phyloP scores from a whole-genome alignment of 164 flowering plant species.

The Nymphaea thermarum region DNA sequence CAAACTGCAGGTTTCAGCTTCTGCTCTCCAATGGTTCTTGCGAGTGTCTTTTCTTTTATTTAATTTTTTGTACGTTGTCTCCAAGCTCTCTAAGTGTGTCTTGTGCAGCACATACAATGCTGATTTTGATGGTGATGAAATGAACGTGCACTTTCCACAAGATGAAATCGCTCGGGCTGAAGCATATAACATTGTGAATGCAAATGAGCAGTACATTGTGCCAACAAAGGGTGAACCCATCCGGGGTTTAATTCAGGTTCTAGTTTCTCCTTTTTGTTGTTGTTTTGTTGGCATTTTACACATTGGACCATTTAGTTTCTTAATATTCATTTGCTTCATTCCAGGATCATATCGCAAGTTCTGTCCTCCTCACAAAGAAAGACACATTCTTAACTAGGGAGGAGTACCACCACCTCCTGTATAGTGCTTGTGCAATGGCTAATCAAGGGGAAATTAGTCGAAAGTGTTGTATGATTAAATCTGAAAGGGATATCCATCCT shows the following conservation, averaged over 20 bases:
- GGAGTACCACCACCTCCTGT: constrained; percentile 69
- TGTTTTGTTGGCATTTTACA: neutral
- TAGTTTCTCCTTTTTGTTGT: no score
- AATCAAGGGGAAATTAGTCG: constrained; percentile 22
- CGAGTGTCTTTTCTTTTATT: neutral
- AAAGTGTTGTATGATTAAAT: constrained; percentile 32
- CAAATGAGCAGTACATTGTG: constrained; percentile 84
- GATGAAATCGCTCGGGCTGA: constrained; percentile 99
- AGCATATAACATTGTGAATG: constrained; percentile 85
- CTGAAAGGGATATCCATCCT: constrained; percentile 41
- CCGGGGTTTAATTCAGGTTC: constrained; percentile 92
- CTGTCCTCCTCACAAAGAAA: constrained; percentile 80
- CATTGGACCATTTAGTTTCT: neutral
- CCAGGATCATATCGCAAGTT: constrained; percentile 85
- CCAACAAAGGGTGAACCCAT: constrained; percentile 90
- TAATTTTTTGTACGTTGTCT: neutral
- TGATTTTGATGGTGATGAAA: constrained; percentile 99
- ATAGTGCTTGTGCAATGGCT: constrained; percentile 32
- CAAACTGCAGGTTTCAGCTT: constrained; percentile 77
- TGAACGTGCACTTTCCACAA: constrained; percentile 99
- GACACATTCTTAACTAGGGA: constrained; percentile 70
- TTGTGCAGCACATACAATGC: constrained; percentile 82
- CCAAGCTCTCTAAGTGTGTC: neutral
- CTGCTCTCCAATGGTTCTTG: neutral
- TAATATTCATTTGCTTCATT: neutral